Evolutionary conservation across 306 rosid species (phyloP), one percentile per base, ranked within the genome.

Genomic region (Prinsepia uniflora): DNA sequence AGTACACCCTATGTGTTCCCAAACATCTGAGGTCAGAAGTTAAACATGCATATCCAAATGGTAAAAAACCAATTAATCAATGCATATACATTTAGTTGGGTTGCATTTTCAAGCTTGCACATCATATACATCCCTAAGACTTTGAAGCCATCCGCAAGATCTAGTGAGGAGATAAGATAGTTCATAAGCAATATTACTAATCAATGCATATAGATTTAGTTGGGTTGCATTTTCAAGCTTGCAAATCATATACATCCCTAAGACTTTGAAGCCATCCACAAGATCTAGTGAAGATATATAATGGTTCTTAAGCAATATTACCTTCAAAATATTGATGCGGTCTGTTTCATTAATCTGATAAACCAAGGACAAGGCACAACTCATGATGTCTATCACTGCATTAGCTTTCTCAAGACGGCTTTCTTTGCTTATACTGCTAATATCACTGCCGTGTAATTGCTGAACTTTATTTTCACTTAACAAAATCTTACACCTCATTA

Each of bases 341-440:
- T 95, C 96, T 58, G 93, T 91, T 83, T 95, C 99, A 22, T 87
- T 91, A 55, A 86, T 87, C 86, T 85, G 98, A 76, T 43, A 83
- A 70, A 89, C 92, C 96, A 95, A 76, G 77, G 76, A 82, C 85
- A 94, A 82, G 75, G 96, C 90, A 77, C 86, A 84, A 86, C 96
- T 83, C 99, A 95, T 95, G 68, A 89, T 83, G 89, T 91, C 97
- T 57, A 95, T 85, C 76, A 95, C 92, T 50, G 96, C 96, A 87
- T 84, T 86, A 80, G 99, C 96, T 83, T 91, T 91, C 84, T 87
- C 96, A 30, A 95, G 96, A 75, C 88, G 91, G 80, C 82, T 82
- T 78, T 85, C 89, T 49, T 77, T 83, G 75, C 77, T 72, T 74
- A 70, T 84, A 71, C 61, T 65, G 76, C 80, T 82, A 58, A 63